These are phyloP conservation scores for Boletales sp. DNA, from an alignment of 768 basidiomycete species.

Conservation along the genomic window DNA sequence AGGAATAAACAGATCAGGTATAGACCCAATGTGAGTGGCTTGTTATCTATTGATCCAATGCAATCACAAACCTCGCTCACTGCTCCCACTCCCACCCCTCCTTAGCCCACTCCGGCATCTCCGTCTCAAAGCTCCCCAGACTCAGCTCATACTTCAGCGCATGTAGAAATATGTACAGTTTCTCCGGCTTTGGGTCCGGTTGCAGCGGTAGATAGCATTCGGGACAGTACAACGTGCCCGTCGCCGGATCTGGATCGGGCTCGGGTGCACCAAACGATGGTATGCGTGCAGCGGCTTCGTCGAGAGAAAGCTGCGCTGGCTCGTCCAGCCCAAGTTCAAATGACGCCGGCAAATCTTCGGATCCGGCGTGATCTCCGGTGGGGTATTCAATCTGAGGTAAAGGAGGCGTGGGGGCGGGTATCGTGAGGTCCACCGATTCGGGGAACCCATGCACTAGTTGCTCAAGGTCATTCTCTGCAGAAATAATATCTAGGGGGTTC, in stretches of 20 bases:
- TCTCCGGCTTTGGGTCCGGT: slow-evolving; percentile 90
- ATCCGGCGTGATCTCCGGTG: background rate
- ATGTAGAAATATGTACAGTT: slow-evolving; percentile 93
- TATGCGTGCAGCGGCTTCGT: slow-evolving; percentile 46
- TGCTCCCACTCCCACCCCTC: slow-evolving; percentile 67
- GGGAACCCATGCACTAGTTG: background rate
- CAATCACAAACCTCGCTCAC: background rate
- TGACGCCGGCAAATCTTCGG: background rate
- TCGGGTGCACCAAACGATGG: slow-evolving; percentile 17
- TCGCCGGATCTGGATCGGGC: slow-evolving; percentile 35
- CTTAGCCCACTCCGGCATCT: slow-evolving; percentile 85
- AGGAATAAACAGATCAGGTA: too few relatives aligned
- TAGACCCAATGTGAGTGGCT: too few relatives aligned
- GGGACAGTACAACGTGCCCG: slow-evolving; percentile 65
- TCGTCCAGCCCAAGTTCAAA: background rate
- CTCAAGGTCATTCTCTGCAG: background rate
- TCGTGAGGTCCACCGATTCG: background rate
- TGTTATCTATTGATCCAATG: background rate
- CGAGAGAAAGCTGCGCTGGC: slow-evolving; percentile 34
- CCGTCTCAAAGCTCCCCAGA: slow-evolving; percentile 80
- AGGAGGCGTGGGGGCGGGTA: background rate
- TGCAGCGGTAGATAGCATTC: slow-evolving; percentile 92
- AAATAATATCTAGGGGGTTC: slow-evolving; percentile 8
- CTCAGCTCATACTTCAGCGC: slow-evolving; percentile 81
- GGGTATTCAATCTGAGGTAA: background rate